Percentiles rank a stretch among this genome's conserved stretches.
These are phyloP conservation scores for Fonsecaea pugnacius DNA, from an alignment of 2,329 filamentous ascomycete genomes.

Conservation along the genomic window DNA sequence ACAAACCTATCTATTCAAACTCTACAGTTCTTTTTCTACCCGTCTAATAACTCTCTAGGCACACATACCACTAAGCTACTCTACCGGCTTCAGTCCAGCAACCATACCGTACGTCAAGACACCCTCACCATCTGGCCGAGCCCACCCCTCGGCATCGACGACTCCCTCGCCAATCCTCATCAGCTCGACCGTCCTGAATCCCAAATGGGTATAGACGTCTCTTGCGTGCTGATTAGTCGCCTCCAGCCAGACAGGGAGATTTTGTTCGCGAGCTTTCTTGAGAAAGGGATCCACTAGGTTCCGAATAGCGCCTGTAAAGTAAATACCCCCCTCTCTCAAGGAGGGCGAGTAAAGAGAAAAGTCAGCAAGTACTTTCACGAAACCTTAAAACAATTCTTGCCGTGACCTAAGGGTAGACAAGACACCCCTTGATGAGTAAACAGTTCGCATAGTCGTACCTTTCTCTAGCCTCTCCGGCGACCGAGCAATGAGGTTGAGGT, in stretches of 20 bases:
- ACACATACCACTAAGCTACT: background rate
- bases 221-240: slow-evolving; percentile 30
- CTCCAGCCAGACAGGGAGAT: slow-evolving; percentile 35
- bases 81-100: slow-evolving; percentile 13
- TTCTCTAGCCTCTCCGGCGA: slow-evolving; percentile 23
- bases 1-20: too few relatives aligned
- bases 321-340: too few relatives aligned
- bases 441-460: slow-evolving; percentile 10
- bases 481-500: slow-evolving; percentile 30
- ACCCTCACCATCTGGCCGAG: slow-evolving; percentile 20
- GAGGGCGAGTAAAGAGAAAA: background rate
- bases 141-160: slow-evolving; percentile 28
- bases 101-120: slow-evolving; percentile 25
- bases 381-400: background rate
- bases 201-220: slow-evolving; percentile 34
- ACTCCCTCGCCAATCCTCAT: slow-evolving; percentile 29
- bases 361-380: background rate
- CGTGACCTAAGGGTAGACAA: background rate
- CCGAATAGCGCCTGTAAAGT: slow-evolving; percentile 25
- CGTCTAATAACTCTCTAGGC: too few relatives aligned
- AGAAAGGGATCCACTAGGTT: slow-evolving; percentile 31
- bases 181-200: slow-evolving; percentile 29
- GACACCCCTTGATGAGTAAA: background rate
- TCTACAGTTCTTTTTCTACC: too few relatives aligned
- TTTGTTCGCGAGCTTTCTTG: slow-evolving; percentile 25